phyloP scores from a whole-genome alignment of 1,284 basidiomycete species.

The Apiotrichum montevideense region DNA sequence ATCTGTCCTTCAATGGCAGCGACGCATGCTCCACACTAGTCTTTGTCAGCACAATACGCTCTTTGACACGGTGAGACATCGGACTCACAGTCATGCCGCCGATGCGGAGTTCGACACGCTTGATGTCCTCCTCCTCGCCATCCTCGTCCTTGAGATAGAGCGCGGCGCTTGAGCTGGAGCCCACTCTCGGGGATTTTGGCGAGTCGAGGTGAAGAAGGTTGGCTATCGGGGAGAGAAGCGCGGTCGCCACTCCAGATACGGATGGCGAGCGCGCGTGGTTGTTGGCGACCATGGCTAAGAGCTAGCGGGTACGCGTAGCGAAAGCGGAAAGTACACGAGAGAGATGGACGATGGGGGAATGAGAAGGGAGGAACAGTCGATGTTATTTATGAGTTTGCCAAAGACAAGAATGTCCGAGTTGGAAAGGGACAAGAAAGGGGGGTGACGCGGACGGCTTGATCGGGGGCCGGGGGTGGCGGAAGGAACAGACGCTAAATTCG shows the following conservation, averaged over 20 bases:
- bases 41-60: not conserved
- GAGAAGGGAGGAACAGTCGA: no score
- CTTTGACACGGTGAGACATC: no score
- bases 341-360: no score
- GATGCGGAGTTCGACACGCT: constrained; percentile 44
- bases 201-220: constrained; percentile 6
- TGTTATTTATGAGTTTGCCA: no score
- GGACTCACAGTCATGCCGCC: constrained; percentile 45
- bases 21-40: constrained; percentile 49
- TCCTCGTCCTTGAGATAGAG: constrained; percentile 11
- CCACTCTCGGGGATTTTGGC: not conserved
- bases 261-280: constrained; percentile 3
- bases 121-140: constrained; percentile 6
- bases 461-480: no score
- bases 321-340: no score
- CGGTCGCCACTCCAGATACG: constrained; percentile 10
- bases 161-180: not conserved
- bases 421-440: no score
- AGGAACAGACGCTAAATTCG: no score
- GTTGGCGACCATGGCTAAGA: no score
- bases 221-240: constrained; percentile 10
- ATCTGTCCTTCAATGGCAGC: constrained; percentile 86
- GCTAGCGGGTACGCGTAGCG: no score
- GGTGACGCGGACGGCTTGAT: no score
- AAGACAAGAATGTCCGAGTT: no score